phyloP scores from a whole-genome alignment of 2,329 filamentous ascomycete species.

The Aspergillus ochraceus region DNA sequence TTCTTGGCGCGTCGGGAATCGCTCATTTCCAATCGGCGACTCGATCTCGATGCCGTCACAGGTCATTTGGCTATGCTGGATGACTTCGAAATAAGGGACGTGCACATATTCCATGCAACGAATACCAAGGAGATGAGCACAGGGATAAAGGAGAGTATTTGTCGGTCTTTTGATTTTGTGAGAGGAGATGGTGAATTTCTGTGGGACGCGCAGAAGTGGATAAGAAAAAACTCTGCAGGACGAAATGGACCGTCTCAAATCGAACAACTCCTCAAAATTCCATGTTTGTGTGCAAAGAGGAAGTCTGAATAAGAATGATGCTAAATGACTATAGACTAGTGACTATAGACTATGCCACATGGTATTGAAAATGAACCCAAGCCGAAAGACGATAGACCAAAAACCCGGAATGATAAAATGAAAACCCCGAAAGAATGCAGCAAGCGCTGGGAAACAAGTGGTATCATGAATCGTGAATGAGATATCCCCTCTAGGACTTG shows the following conservation, averaged over 20 bases:
- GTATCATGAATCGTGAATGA: not conserved
- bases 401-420: not conserved
- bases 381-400: not conserved
- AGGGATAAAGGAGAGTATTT: too few relatives aligned
- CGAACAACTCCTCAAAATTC: too few relatives aligned
- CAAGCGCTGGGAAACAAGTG: not conserved
- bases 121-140: too few relatives aligned
- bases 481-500: not conserved
- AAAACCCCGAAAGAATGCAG: not conserved
- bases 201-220: too few relatives aligned
- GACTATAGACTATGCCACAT: not conserved
- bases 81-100: not conserved
- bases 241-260: too few relatives aligned
- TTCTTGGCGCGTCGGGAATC: not conserved
- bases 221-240: too few relatives aligned
- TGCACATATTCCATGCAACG: too few relatives aligned
- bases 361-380: not conserved
- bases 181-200: too few relatives aligned
- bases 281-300: too few relatives aligned
- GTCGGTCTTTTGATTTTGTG: too few relatives aligned
- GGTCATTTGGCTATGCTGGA: not conserved
- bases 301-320: too few relatives aligned
- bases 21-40: not conserved
- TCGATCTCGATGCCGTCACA: not conserved
- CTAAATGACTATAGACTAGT: too few relatives aligned